Evolutionary conservation across 768 basidiomycete genomes (phyloP), one percentile per base, ranked within the genome.

Genomic region (Fibroporia radiculosa): DNA sequence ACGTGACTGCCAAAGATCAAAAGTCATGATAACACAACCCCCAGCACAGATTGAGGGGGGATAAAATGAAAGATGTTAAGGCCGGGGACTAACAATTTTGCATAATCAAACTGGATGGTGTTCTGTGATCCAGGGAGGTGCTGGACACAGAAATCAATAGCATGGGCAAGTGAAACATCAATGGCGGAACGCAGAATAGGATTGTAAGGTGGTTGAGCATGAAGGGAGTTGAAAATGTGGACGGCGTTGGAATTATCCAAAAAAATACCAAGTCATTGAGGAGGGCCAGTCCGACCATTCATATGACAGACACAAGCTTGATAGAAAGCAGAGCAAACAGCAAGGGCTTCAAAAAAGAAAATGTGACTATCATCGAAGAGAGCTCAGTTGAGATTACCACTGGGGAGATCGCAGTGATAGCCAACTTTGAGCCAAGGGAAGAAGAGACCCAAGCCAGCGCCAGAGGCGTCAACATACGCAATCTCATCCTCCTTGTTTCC

Each of bases 181-280:
- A 48, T 49, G 0, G 57, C 52, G 7, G 20, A 29, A 0, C 38
- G 19, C 0, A 62, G 48, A 11, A 57, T 45, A 16, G n/a, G 7
- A 45, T 60, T 56, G 41, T 57, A 57, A 6, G 24, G 13, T 0
- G 47, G 47, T 0, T 3, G 11, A 0, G 58, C 59, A 1, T 43
- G 23, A 3, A 63, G 44, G 0, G 56, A 44, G 44, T 48, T 42
- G 47, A 61, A 62, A 7, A 59, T 50, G 1, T 52, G 34, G 2
- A 61, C 60, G 8, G 57, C 49, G 49, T 63, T 57, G 12, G 31
- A 14, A 43, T 52, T 63, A 44, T 65, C 58, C 4, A 56, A 49
- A 47, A 37, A 54, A 12, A 63, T 44, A 2, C 41, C 44, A 3
- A 59, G n/a, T 2, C 53, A 48, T 1, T 12, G 26, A 6, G 45